Evolutionary conservation across 2,329 filamentous ascomycete species (phyloP), one percentile per base, ranked within the genome.

Genomic region (Neonectria punicea): DNA sequence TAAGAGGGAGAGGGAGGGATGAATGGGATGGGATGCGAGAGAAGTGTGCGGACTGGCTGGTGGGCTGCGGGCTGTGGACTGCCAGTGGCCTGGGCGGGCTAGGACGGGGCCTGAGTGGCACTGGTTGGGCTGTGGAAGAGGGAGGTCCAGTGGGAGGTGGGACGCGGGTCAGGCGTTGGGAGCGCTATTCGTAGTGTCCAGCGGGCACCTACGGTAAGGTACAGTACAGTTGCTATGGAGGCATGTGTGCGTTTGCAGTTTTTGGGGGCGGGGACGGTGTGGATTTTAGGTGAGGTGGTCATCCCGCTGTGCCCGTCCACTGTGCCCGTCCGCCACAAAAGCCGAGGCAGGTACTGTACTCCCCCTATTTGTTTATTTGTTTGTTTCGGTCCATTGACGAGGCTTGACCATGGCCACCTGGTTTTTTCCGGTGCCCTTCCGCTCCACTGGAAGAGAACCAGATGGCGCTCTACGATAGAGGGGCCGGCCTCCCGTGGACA

Each of bases 121-220:
- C 58, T 36, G 34, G 34, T 36, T 36, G 34, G 34, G 34, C 34
- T 36, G 34, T 36, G 13, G 34, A 6, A 36, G 14, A 16, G 34
- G 34, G 14, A 16, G 34, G 34, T 36, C 34, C 34, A 28, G 28
- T 34, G 47, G 71, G 71, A 73, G 71, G 71, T 71, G 71, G 70
- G 66, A 71, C 69, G 63, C 69, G 61, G 68, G 69, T 70, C 69
- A 73, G 70, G 70, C 68, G 65, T 70, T 68, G 69, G n/a, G 59
- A 44, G 58, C 60, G 57, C 56, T 53, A 58, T 49, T 58, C 34
- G 50, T 39, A 39, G 13, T 22, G 36, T 13, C 7, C 14, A n/a
- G 36, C 7, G 25, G 25, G 25, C 25, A 25, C 25, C 25, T 25
- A n/a, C 36, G 16, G 36, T n/a, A 39, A 14, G 16, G 36, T 39